These are phyloP conservation scores for Neurospora sp. DNA, from an alignment of 495 filamentous ascomycete species.

Conservation along the genomic window DNA sequence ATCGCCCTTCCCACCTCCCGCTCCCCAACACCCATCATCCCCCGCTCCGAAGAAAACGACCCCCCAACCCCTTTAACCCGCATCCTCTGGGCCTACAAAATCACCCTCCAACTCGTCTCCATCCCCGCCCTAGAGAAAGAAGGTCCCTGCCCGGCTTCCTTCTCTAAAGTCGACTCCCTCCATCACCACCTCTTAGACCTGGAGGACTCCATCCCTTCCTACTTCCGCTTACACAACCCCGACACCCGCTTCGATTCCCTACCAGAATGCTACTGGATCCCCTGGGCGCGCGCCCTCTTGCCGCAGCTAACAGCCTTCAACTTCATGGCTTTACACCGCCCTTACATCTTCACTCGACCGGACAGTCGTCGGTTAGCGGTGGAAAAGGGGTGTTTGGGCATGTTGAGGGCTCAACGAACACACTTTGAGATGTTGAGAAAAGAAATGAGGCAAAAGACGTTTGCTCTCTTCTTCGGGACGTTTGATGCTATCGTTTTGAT, in stretches of 20 bases:
- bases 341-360: slow-evolving; percentile 50
- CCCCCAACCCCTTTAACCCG: slow-evolving; percentile 35
- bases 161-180: slow-evolving; percentile 41
- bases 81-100: slow-evolving; percentile 24
- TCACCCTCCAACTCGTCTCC: slow-evolving; percentile 24
- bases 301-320: slow-evolving; percentile 40
- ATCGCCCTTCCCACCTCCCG: slow-evolving; percentile 11
- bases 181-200: slow-evolving; percentile 40
- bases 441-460: not conserved
- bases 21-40: slow-evolving; percentile 23
- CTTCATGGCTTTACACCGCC: slow-evolving; percentile 51
- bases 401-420: slow-evolving; percentile 43
- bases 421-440: slow-evolving; percentile 25
- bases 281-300: slow-evolving; percentile 33
- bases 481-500: slow-evolving; percentile 55
- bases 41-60: slow-evolving; percentile 19
- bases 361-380: slow-evolving; percentile 42
- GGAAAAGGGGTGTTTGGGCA: slow-evolving; percentile 38
- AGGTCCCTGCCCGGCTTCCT: slow-evolving; percentile 41
- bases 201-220: slow-evolving; percentile 37
- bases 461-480: slow-evolving; percentile 41
- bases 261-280: slow-evolving; percentile 44
- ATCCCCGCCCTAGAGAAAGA: slow-evolving; percentile 40
- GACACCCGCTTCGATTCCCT: slow-evolving; percentile 43
- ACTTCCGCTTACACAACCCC: slow-evolving; percentile 39